Evolutionary conservation across 345 rosid species (phyloP).

Genomic region (Eucalyptus cloeziana): DNA sequence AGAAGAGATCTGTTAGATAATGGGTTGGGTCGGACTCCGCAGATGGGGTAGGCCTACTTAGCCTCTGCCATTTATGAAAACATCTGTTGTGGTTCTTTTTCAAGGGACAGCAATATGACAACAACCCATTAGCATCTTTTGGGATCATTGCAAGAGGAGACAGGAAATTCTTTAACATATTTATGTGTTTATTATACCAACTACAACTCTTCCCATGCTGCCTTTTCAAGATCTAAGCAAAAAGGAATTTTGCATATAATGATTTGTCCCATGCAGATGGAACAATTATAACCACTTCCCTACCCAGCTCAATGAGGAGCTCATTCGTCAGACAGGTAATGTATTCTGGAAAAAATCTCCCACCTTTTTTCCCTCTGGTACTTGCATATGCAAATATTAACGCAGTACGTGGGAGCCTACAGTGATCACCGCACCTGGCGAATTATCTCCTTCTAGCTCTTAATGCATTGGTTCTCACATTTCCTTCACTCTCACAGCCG

Average conservation of each 20-base stretch:
- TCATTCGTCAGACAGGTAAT: constrained; percentile 27
- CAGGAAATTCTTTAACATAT: background rate
- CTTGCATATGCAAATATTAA: background rate
- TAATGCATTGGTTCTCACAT: background rate
- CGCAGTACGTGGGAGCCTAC: background rate
- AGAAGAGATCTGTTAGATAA: constrained; percentile 47
- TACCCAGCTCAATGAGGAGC: constrained; percentile 18
- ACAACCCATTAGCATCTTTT: background rate
- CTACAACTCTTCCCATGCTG: background rate
- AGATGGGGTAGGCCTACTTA: constrained; percentile 43
- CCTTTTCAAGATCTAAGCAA: background rate
- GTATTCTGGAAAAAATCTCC: background rate
- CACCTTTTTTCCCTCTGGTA: background rate
- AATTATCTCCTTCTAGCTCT: background rate
- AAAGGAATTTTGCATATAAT: background rate
- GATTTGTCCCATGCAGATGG: constrained; percentile 16
- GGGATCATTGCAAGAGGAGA: background rate
- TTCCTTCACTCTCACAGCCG: constrained; percentile 1
- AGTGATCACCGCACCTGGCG: background rate
- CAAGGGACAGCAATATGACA: background rate
- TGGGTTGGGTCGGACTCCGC: constrained; percentile 66
- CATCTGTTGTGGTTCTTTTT: background rate
- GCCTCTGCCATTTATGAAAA: background rate
- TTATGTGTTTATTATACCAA: background rate
- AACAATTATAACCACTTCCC: constrained; percentile 34